Evolutionary conservation across 345 rosid genomes (phyloP), one percentile per base, ranked within the genome.

Genomic region (Cardamine occulta): DNA sequence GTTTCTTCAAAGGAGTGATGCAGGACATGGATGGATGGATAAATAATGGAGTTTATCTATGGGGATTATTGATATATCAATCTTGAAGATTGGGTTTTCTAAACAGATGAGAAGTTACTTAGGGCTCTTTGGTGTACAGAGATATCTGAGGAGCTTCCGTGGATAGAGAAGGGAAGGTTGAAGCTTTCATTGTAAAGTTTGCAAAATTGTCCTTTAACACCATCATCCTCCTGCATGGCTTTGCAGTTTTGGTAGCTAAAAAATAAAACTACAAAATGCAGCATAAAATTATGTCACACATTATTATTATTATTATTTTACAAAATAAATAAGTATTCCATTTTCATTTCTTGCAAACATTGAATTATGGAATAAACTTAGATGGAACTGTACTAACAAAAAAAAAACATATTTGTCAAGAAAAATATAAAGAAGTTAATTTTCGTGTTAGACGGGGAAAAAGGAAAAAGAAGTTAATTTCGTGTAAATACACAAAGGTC

Each of bases 211-310:
- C 72, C 8, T 55, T 19, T 57, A 47, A 18, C 75, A 62, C 24
- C 64, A 60, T 40, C 63, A 11, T 58, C 66, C 35, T 74, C 67
- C 66, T 58, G 11, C n/a, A n/a, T n/a, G 37, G 9, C 62, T 40
- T 65, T 28, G 62, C 80, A 77, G 80, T 77, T 77, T 77, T 77
- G 80, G 80, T 29, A 48, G 56, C 80, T 65, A n/a, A 4, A 60
- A 13, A 35, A 17, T 10, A 35, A 66, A 32, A 4, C 2, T 7
- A 9, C 0, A 26, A 40, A 18, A 0, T 56, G 72, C 45, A 64
- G 19, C 39, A 61, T 35, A 55, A 26, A 37, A 64, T 63, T 70
- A 63, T 63, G 54, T 47, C 40, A 63, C 54, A 77, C 72, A 48
- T 64, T 70, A 28, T 64, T n/a, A 32, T 64, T n/a, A 32, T 66